Conservation (phyloP, 192 early-diverging fungal genomes). For the Entomortierella chlamydospora region DNA sequence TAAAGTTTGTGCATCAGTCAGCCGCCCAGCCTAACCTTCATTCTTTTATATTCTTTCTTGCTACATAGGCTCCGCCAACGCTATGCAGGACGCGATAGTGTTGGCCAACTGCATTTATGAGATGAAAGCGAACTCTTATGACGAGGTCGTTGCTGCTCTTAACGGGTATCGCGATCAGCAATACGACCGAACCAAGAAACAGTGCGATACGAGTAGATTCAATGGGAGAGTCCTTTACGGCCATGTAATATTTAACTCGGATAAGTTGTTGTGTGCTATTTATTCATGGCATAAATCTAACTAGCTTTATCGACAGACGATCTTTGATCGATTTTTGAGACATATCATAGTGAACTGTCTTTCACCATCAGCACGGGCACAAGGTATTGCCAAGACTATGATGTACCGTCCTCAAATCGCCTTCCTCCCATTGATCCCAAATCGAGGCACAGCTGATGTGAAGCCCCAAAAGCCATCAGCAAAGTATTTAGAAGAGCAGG, state of each 20-base stretch:
- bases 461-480: not conserved
- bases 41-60: no score
- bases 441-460: not conserved
- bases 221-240: no score
- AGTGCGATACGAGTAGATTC: no score
- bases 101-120: constrained; percentile 23
- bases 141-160: not conserved
- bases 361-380: not conserved
- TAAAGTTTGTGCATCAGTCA: no score
- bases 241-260: no score
- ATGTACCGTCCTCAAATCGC: not conserved
- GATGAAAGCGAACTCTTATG: not conserved
- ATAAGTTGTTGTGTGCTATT: no score
- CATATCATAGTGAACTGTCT: not conserved
- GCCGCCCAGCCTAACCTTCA: no score
- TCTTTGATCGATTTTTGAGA: not conserved
- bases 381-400: not conserved
- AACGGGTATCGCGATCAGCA: not conserved
- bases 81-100: constrained; percentile 28
- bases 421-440: not conserved
- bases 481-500: no score
- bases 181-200: not conserved
- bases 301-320: not conserved
- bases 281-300: not conserved
- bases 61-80: constrained; percentile 6